phyloP scores from a whole-genome alignment of 345 rosid genomes.

The Aegle marmelos region DNA sequence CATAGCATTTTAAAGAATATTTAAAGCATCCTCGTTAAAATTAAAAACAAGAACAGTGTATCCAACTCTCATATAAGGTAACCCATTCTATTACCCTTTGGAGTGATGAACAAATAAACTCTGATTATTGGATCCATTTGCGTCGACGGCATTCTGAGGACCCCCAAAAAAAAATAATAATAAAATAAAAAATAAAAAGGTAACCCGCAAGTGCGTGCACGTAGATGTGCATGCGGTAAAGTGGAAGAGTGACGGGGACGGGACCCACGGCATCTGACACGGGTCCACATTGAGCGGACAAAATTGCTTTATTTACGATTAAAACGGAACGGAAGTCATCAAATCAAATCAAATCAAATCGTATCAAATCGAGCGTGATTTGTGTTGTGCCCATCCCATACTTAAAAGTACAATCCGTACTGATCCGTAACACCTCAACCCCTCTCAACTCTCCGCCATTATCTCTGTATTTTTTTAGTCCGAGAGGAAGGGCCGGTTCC shows the following conservation, averaged over 20 bases:
- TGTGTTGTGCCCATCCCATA: not conserved
- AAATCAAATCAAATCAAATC: too few relatives aligned
- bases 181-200: too few relatives aligned
- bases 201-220: constrained; percentile 1
- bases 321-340: not conserved
- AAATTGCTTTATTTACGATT: not conserved
- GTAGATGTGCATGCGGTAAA: not conserved
- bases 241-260: not conserved
- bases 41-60: not conserved
- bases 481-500: too few relatives aligned
- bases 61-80: not conserved
- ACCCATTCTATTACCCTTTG: not conserved
- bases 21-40: not conserved
- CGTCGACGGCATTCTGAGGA: not conserved
- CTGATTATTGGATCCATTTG: not conserved
- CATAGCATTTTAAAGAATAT: not conserved
- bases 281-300: not conserved
- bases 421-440: constrained; percentile 19
- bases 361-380: too few relatives aligned
- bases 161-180: not conserved
- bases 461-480: not conserved
- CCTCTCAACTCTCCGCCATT: rapidly evolving
- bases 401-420: constrained; percentile 37
- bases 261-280: constrained; percentile 21
- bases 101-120: too few relatives aligned